Base-by-base conservation (phyloP, 176 grass and related monocot species). In the Juncus effusus region DNA sequence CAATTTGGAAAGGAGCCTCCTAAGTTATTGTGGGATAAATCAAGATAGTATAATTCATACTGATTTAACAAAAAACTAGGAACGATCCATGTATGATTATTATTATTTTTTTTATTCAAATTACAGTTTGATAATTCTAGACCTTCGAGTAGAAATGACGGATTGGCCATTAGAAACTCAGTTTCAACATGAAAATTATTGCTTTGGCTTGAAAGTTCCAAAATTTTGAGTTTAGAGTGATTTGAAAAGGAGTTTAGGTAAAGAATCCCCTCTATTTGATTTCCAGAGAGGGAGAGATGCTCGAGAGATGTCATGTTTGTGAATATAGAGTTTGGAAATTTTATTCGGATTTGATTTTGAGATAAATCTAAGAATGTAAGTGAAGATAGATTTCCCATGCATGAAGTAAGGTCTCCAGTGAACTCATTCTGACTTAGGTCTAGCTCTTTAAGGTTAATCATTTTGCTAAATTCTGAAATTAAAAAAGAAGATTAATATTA, bases 21-120 rank as follows among this genome's bases (percentile, higher is more conserved):
- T 69, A 78, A 60, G 19, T 62, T 47, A 61, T 81, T 63, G 12
- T 56, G 40, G 1, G 62, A 81, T 15, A 81, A 51, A 49, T 81
- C 78, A 42, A 81, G 58, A 4, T 13, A 68, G 36, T 14, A 14
- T 35, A 78, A 12, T 41, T 16, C n/a, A 54, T 69, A 53, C 7
- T 81, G 71, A 55, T 69, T 72, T 11, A 15, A 75, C 3, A 81
- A 47, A 13, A 75, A 75, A 16, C 62, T 62, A 36, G 38, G 78
- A 35, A 75, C 6, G 42, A 7, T 36, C 1, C 7, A 40, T 28
- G 19, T 28, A 28, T 28, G 19, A 49, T 28, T 28, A 44, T 63
- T 47, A 47, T 9, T 47, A 47, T 47, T 0, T 13, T 47, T 76
- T 1, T 3, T 50, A 80, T 80, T 80, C 9, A 81, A 55, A 37